A percentile compares a stretch with the other conserved stretches of the same genome.
Conservation (phyloP, 2,329 filamentous ascomycete genomes). For the Furcasterigmium sp. region DNA sequence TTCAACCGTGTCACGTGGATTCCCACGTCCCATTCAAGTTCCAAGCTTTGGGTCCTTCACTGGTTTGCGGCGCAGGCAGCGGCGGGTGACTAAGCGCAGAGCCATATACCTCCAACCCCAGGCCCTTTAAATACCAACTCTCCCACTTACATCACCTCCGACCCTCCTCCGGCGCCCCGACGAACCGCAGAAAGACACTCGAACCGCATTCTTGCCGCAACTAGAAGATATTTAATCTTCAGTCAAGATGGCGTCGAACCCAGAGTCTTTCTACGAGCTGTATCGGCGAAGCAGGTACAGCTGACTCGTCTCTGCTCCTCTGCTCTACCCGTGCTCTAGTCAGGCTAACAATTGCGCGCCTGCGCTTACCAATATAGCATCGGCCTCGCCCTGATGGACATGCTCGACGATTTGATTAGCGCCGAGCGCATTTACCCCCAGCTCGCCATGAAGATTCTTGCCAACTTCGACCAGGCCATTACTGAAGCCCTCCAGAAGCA, state of each 20-base stretch:
- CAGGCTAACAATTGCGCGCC: conserved; percentile 7
- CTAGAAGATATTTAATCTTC: background rate
- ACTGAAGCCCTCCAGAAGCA: conserved; percentile 87
- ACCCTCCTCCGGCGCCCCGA: background rate
- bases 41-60: too few species aligned
- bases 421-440: conserved; percentile 94
- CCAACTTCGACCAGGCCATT: conserved; percentile 91
- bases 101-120: background rate
- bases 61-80: background rate
- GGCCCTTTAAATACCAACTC: conserved; percentile 1
- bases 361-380: conserved; percentile 55
- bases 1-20: background rate
- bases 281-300: conserved; percentile 95
- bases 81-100: background rate
- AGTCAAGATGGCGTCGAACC: conserved; percentile 40
- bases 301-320: conserved; percentile 16
- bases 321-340: conserved; percentile 7
- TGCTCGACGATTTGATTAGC: conserved; percentile 93
- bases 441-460: conserved; percentile 95
- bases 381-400: conserved; percentile 89
- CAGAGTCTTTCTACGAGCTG: conserved; percentile 78
- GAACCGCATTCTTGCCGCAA: conserved; percentile 10
- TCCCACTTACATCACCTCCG: background rate
- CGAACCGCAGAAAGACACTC: conserved; percentile 12
- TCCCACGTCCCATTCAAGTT: too few species aligned